phyloP scores from a whole-genome alignment of 371 early-diverging fungal species.

The Mortierella sp. region DNA sequence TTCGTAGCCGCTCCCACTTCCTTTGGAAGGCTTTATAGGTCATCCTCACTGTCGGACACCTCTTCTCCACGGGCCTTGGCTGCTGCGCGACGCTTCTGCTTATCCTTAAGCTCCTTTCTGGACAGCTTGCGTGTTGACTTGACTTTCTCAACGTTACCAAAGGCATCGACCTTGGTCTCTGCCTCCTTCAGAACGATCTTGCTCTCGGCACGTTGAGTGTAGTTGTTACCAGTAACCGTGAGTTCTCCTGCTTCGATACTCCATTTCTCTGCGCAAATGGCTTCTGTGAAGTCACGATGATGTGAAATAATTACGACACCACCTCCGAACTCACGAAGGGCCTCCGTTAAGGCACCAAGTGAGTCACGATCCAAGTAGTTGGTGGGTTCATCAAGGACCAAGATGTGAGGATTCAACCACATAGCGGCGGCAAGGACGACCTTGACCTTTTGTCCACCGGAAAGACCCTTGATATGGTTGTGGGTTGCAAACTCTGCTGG shows the following conservation, averaged over 20 bases:
- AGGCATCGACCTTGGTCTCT: conserved; percentile 54
- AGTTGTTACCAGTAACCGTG: conserved; percentile 51
- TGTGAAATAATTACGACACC: conserved; percentile 85
- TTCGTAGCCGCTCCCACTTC: not conserved
- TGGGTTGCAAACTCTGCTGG: conserved; percentile 84
- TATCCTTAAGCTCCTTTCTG: conserved; percentile 56
- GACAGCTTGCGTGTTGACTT: conserved; percentile 54
- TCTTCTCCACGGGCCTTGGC: conserved; percentile 48
- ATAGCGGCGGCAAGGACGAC: conserved; percentile 88
- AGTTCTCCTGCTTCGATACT: conserved; percentile 79
- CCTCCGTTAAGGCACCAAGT: conserved; percentile 78
- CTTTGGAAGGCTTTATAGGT: conserved; percentile 18
- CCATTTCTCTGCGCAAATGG: conserved; percentile 80
- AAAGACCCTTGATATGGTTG: conserved; percentile 87
- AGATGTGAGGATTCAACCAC: conserved; percentile 89
- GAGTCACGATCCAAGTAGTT: conserved; percentile 86
- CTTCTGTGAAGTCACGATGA: conserved; percentile 80
- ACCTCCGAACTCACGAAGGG: conserved; percentile 78
- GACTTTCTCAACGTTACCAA: conserved; percentile 56
- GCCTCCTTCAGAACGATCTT: conserved; percentile 55
- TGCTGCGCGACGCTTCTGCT: conserved; percentile 49
- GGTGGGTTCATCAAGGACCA: conserved; percentile 93
- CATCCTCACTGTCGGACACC: conserved; percentile 49
- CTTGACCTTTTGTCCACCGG: conserved; percentile 95
- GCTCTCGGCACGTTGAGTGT: conserved; percentile 39